phyloP scores from a whole-genome alignment of 352 stramenopile species.

The Globisporangium canariense region DNA sequence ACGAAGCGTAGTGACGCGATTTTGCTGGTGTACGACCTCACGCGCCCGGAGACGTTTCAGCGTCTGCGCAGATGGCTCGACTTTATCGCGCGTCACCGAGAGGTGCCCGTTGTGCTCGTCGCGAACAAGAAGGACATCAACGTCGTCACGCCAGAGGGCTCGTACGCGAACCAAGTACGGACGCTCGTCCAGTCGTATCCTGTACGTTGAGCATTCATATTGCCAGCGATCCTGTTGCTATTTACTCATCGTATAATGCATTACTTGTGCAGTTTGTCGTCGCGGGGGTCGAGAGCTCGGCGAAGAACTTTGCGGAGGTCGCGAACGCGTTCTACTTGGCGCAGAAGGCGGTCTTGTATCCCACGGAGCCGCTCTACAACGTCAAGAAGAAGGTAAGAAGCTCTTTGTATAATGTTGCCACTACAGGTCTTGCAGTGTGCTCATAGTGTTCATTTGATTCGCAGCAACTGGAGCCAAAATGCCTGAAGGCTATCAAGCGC shows the following conservation, averaged over 20 bases:
- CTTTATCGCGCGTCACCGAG: conserved; percentile 83
- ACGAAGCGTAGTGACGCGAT: conserved; percentile 85
- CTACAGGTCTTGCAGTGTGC: not conserved
- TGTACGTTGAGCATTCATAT: conserved; percentile 24
- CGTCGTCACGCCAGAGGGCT: conserved; percentile 50
- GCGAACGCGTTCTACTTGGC: conserved; percentile 86
- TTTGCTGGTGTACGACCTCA: conserved; percentile 85
- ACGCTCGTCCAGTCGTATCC: conserved; percentile 72
- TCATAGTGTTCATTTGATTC: not conserved
- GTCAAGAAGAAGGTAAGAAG: conserved; percentile 67
- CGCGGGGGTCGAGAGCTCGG: conserved; percentile 80
- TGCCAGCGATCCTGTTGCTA: not conserved
- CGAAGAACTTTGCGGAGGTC: conserved; percentile 87
- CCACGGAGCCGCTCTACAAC: conserved; percentile 85
- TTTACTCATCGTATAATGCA: not conserved
- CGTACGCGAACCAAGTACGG: conserved; percentile 69
- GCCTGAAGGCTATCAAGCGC: conserved; percentile 82
- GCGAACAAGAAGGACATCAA: conserved; percentile 89
- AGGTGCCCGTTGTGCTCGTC: conserved; percentile 85
- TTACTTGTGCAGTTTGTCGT: conserved; percentile 61
- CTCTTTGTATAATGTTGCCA: not conserved
- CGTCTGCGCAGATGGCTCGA: conserved; percentile 80
- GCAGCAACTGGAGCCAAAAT: conserved; percentile 80
- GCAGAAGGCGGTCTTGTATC: conserved; percentile 88
- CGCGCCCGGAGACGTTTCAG: conserved; percentile 82